phyloP scores from a whole-genome alignment of 805 yeast species.

The Ogataea populi-albae region DNA sequence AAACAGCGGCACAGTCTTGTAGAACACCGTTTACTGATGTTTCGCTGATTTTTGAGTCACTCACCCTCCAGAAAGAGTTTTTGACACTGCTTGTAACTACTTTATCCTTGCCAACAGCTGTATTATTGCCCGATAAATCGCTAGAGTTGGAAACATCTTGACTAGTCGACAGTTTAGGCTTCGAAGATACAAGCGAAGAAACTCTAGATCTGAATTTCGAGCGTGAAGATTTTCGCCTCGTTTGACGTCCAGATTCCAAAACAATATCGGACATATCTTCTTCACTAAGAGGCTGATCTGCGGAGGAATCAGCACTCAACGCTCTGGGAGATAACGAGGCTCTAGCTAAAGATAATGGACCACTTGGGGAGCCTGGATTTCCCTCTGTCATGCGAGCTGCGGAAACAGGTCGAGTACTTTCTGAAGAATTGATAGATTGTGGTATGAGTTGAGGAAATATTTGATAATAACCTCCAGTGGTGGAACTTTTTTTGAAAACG shows the following conservation, averaged over 20 bases:
- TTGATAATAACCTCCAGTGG: conserved; percentile 23
- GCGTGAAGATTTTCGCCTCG: conserved; percentile 13
- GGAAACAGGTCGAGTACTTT: no score
- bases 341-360: no score
- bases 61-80: conserved; percentile 79
- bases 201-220: conserved; percentile 22
- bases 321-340: no score
- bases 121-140: neutral
- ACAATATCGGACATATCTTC: conserved; percentile 1
- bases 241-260: neutral
- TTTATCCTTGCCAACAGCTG: conserved; percentile 29
- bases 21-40: conserved; percentile 55
- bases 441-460: conserved; percentile 22
- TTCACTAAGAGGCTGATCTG: conserved; percentile 1
- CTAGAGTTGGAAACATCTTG: conserved; percentile 4
- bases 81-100: conserved; percentile 54
- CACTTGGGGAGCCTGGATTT: no score
- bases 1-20: conserved; percentile 71
- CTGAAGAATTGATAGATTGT: no score
- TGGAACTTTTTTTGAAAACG: conserved; percentile 42
- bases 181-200: conserved; percentile 21
- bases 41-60: conserved; percentile 72
- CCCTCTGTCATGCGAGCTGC: no score
- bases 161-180: conserved; percentile 13
- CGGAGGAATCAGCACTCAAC: neutral